These are phyloP conservation scores for Mortierella sp. DNA, from an alignment of 371 early-diverging fungal species.

Conservation along the genomic window DNA sequence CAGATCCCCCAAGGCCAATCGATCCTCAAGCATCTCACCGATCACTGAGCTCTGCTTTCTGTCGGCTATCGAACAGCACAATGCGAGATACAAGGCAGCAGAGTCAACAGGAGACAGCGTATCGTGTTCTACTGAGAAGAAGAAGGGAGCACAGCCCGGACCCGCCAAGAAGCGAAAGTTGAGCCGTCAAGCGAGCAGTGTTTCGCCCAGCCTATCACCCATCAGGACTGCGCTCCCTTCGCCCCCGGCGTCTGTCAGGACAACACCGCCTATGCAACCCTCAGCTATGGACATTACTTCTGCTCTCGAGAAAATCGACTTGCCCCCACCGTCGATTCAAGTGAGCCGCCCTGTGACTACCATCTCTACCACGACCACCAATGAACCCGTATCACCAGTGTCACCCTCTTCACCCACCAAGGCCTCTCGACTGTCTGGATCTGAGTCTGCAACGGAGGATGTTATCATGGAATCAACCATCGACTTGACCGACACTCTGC, in stretches of 20 bases:
- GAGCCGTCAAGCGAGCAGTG: slow-evolving; percentile 12
- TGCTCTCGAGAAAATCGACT: slow-evolving; percentile 10
- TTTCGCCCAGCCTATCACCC: slow-evolving; percentile 6
- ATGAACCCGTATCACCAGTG: slow-evolving; percentile 36
- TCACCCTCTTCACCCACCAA: background rate
- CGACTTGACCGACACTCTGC: background rate
- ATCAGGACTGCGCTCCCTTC: slow-evolving; percentile 29
- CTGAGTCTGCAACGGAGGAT: background rate
- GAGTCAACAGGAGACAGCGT: slow-evolving; percentile 4
- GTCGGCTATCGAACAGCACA: slow-evolving; percentile 11
- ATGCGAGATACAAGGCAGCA: background rate
- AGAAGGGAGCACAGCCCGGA: slow-evolving; percentile 14
- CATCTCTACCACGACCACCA: no score
- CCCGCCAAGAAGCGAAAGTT: slow-evolving; percentile 30
- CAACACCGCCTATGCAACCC: slow-evolving; percentile 36
- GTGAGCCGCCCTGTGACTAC: background rate
- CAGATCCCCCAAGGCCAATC: background rate
- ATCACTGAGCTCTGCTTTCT: slow-evolving; percentile 16
- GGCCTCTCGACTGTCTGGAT: background rate
- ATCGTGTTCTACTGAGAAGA: background rate
- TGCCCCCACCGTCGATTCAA: slow-evolving; percentile 11
- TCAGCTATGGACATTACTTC: slow-evolving; percentile 15
- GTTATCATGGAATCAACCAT: background rate
- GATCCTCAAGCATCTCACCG: slow-evolving; percentile 14
- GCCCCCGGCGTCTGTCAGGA: slow-evolving; percentile 40